Base-by-base conservation (phyloP, 176 grass and related monocot species). In the Musa beccarii region DNA sequence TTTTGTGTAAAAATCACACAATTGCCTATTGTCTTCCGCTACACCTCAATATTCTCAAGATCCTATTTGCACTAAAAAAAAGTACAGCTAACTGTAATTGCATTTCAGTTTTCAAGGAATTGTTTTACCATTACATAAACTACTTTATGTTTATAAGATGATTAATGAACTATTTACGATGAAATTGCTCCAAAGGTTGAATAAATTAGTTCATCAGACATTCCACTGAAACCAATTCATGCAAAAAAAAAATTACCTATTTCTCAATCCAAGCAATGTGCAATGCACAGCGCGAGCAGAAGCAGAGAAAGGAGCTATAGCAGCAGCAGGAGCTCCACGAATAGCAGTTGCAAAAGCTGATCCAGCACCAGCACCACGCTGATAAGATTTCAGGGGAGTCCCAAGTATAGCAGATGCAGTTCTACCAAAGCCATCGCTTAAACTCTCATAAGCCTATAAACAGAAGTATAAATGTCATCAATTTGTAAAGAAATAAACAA, bases 371-470 rank as follows among this genome's bases (percentile, higher is more conserved):
- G 82, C 90, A 73, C 93, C 93, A 20, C 89, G 95, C 78, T 94
- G 89, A 84, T 99, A 99, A 85, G 83, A 88, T 80, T 99, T 99
- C 17, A 94, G 67, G 81, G 95, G 95, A 74, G 85, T 91, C 13
- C 86, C 88, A 63, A 99, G 79, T 66, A 99, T 54, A 81, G 88
- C 84, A 67, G 95, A 94, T 59, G 95, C 83, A 49, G 86, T 87
- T 66, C 90, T 88, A 79, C 86, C 86, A 77, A 99, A 55, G 23
- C 95, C 95, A 80, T 92, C 86, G 66, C 85, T 98, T 67, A 99
- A 84, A 85, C 95, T 94, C 78, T 94, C 95, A 57, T 91, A 99
- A 25, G 95, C 95, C 90, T 99, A 75, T 22, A 80, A 15, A 71
- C 20, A 74, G 24, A 57, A 80, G 20, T 51, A 9, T 1, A 70